Base-by-base conservation (phyloP, 768 basidiomycete species). In the Lentinula guzmanii region DNA sequence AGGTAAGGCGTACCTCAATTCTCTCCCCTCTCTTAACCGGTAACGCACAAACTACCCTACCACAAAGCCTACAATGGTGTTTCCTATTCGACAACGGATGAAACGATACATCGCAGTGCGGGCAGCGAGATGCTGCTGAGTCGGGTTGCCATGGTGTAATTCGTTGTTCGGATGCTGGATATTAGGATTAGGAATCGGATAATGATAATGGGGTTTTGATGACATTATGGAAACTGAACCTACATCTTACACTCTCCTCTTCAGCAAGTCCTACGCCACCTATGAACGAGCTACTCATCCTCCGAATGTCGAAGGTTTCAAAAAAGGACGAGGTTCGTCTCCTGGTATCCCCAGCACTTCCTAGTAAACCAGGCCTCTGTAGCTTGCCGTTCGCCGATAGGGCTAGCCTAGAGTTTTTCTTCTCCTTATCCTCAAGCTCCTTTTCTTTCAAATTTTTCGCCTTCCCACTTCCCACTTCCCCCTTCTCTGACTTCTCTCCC, bases 121-220 rank as follows among this genome's bases (percentile, higher is more conserved):
- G 89, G 75, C 96, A 99, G 62, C 86, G 86, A 50, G 81, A 83
- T 1, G 87, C 93, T 3, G 77, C 67, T 1, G 82, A 77, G 69
- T 98, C 96, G 43, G 90, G 86, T 70, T 97, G 86, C 96, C 96
- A 99, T 4, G 93, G 93, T 2, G 97, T 94, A 65, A 99, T 95
- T 48, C 83, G 79, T 72, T 96, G 95, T 72, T 99, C 96, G 3
- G 87, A 88, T 58, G 61, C 43, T 31, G 35, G 8, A 21, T 61
- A 63, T 50, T 54, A 15, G 1, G 31, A 46, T 52, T 58, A 54
- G 50, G 35, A 39, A 21, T 63, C 59, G 59, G 34, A 61, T 35
- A 8, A 11, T 8, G n/a, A 35, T 28, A 10, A 28, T 43, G 11
- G 11, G 46, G 46, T 5, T 9, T 3, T 21, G 6, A 24, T 5